phyloP scores from a whole-genome alignment of 2,329 filamentous ascomycete genomes.

The Xylaria sp. region DNA sequence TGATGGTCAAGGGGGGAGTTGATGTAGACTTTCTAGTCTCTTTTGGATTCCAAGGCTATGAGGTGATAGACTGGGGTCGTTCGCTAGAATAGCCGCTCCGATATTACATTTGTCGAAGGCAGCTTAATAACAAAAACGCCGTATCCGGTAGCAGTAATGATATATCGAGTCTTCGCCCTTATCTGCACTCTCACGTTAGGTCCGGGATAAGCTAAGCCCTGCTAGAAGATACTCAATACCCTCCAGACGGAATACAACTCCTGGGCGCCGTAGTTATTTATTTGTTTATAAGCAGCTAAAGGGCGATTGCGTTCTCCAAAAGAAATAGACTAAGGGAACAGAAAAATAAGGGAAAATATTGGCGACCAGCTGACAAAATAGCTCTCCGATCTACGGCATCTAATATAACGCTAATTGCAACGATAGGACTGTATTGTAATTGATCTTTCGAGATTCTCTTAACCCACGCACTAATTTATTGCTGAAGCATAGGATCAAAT shows the following conservation, averaged over 20 bases:
- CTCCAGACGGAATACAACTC: too few species aligned
- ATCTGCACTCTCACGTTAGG: background rate
- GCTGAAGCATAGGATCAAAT: background rate
- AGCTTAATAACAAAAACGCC: background rate
- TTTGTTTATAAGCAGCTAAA: too few species aligned
- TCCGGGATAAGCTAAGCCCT: too few species aligned
- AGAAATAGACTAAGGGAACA: too few species aligned
- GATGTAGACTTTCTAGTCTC: conserved; percentile 19
- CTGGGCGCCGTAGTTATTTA: too few species aligned
- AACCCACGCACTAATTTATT: background rate
- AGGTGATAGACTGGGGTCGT: background rate
- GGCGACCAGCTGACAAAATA: too few species aligned
- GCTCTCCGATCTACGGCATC: too few species aligned
- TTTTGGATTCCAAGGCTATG: background rate
- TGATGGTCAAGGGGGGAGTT: background rate
- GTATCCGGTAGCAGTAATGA: background rate
- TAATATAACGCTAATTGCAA: too few species aligned
- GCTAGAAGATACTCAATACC: too few species aligned
- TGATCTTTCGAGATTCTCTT: background rate
- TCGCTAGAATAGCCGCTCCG: background rate
- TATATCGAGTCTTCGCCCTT: background rate
- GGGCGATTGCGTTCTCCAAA: too few species aligned
- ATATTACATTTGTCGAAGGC: background rate
- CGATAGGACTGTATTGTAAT: background rate
- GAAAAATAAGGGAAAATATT: too few species aligned